These are phyloP conservation scores for Moesziomyces aphidis DNA, from an alignment of 1,284 basidiomycete species.

Conservation along the genomic window DNA sequence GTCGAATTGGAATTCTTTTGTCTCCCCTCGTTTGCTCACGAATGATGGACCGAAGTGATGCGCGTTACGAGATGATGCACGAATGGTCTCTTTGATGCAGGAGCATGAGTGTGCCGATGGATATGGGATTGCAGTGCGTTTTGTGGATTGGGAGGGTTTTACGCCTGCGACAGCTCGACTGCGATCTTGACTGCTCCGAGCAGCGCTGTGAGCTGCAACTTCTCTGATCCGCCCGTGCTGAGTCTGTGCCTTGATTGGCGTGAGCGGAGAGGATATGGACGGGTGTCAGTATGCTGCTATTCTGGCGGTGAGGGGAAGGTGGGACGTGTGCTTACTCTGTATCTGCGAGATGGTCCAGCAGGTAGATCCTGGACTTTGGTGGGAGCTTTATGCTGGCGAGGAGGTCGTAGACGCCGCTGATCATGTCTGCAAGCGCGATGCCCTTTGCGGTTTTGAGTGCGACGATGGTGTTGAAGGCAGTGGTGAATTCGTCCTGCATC, in stretches of 20 bases:
- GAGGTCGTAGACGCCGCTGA: constrained; percentile 93
- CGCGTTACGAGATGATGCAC: too few species aligned
- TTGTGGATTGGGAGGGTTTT: not conserved
- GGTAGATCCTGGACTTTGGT: constrained; percentile 84
- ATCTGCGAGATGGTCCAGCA: constrained; percentile 87
- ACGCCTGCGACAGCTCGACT: constrained; percentile 74
- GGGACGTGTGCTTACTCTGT: constrained; percentile 77
- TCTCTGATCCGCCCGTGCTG: constrained; percentile 92
- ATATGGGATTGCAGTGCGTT: not conserved
- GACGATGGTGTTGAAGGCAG: constrained; percentile 85
- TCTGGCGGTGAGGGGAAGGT: not conserved
- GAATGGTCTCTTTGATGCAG: too few species aligned
- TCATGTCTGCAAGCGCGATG: constrained; percentile 92
- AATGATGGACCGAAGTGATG: too few species aligned
- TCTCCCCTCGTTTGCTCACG: too few species aligned
- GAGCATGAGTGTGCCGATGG: too few species aligned
- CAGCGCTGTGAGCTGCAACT: constrained; percentile 91
- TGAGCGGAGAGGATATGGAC: too few species aligned
- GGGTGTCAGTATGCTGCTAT: too few species aligned
- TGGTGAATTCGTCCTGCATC: constrained; percentile 96
- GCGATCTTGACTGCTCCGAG: constrained; percentile 93
- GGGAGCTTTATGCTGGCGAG: constrained; percentile 87
- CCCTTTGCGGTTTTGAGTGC: constrained; percentile 90
- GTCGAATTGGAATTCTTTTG: too few species aligned
- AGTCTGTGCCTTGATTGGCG: constrained; percentile 67